Base-by-base conservation (phyloP, 331 rosid species). In the Phaseolus coccineus region DNA sequence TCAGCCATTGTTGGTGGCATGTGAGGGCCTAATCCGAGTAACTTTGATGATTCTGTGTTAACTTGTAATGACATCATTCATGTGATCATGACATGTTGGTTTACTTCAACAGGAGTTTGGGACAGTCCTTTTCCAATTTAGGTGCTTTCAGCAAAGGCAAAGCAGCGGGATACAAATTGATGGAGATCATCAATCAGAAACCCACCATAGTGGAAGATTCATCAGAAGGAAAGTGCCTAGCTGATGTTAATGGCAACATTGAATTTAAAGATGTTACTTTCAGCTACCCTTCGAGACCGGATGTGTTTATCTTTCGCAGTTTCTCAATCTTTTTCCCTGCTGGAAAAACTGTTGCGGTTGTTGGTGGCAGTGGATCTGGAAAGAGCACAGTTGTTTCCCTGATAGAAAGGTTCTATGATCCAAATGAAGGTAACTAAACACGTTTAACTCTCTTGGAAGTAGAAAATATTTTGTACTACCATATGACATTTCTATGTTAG, bases 1-100 rank as follows among this genome's bases (percentile, higher is more conserved):
- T 93, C 99, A 0, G 99, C 99, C 63, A 96, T 96, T 80, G 99
- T 96, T 64, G 98, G 99, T 80, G 99, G 99, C 86, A 93, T 96
- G 99, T 96, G 87, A 93, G 96, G 19, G n/a, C 64, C 63, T 48
- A 37, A 79, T 37, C 22, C 37, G 50, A 74, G 4, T 16, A 42
- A 11, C n/a, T 59, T 71, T 63, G 37, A 47, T 12, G n/a, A 27
- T 61, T 16, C 71, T 67, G 53, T 73, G 27, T 75, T 69, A 61
- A 27, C 15, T 11, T 25, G 14, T 68, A 53, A 42, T 53, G 35
- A 14, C n/a, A 11, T 28, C 47, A 5, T 66, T 25, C 15, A 27
- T 63, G 28, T 84, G 56, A 51, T 73, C 6, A 14, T 86, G 73
- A 85, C 51, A 6, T 19, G 12, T 72, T 71, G 75, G 79, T 78